Base-by-base conservation (phyloP, 306 rosid genomes). In the Trifolium subterraneum region DNA sequence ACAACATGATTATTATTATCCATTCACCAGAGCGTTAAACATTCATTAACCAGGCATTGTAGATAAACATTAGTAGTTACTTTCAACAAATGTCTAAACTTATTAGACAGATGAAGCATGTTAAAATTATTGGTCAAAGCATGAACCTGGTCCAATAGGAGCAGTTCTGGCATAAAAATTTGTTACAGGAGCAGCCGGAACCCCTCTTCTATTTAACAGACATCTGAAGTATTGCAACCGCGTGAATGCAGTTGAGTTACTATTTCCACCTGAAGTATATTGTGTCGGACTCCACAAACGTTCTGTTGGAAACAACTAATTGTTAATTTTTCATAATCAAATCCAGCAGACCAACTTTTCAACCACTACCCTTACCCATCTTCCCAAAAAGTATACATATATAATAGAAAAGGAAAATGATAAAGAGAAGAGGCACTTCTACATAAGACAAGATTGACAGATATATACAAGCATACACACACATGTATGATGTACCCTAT, bases 191-290 rank as follows among this genome's bases (percentile, higher is more conserved):
- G 99, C 97, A 10, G 97, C 98, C 55, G 87, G 83, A 81, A 94
- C 82, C 54, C 99, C 98, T 14, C 97, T 81, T 51, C 88, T 69
- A 71, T 86, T 90, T 84, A 95, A 64, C 64, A 95, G 88, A 78
- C 99, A 95, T 82, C 98, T 83, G 84, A 95, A 95, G 90, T 95
- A 84, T 5, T 88, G 96, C 85, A 90, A 64, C 47, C 97, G 84
- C 0, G 84, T 87, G 19, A 91, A 70, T 7, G 86, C 92, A 6
- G 88, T 79, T 36, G 2, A 4, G 48, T 60, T 74, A 63, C 74
- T 58, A 64, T 83, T 86, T 75, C 76, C 75, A 1, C 62, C 22
- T 4, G 94, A 63, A 14, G 76, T 72, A 23, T 73, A 60, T 36
- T 64, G 87, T 73, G 79, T 90, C 33, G 5, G 76, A 82, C 97